Conservation (phyloP, 345 rosid genomes). For the Fremontodendron californicum region DNA sequence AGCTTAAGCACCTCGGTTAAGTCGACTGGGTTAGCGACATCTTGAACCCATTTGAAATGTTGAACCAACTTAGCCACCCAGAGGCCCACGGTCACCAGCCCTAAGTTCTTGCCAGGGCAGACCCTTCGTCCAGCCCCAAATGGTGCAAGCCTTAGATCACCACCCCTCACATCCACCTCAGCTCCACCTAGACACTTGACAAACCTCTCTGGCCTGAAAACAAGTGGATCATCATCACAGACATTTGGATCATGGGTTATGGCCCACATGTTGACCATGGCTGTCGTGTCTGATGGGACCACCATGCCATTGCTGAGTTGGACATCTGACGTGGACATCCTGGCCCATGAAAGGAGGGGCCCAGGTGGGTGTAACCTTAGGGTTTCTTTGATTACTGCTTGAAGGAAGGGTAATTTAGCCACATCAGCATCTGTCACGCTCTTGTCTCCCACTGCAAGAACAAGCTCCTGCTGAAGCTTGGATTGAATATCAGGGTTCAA, state of each 20-base stretch:
- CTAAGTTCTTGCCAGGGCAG: constrained; percentile 52
- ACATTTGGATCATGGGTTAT: constrained; percentile 45
- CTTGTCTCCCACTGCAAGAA: constrained; percentile 7
- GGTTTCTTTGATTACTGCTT: constrained; percentile 51
- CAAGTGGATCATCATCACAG: constrained; percentile 39
- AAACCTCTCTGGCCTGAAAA: constrained; percentile 43
- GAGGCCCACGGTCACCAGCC: constrained; percentile 36
- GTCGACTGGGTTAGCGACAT: constrained; percentile 28
- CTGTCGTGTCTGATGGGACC: constrained; percentile 42
- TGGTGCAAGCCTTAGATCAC: constrained; percentile 47
- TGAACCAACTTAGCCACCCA: constrained; percentile 49
- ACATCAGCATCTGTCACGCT: constrained; percentile 29
- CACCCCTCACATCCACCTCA: constrained; percentile 39
- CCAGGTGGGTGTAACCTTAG: constrained; percentile 51
- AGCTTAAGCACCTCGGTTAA: constrained; percentile 39
- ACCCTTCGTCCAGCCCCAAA: constrained; percentile 63
- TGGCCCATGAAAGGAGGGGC: constrained; percentile 57
- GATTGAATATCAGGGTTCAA: constrained; percentile 36
- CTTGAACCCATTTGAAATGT: constrained; percentile 40
- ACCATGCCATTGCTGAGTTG: constrained; percentile 45
- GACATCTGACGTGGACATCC: constrained; percentile 48
- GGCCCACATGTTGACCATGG: constrained; percentile 66
- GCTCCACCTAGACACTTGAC: constrained; percentile 21
- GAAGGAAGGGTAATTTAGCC: constrained; percentile 30
- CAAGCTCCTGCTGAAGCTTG: constrained; percentile 30